Conservation (phyloP, 345 rosid genomes). For the Acer saccharum region DNA sequence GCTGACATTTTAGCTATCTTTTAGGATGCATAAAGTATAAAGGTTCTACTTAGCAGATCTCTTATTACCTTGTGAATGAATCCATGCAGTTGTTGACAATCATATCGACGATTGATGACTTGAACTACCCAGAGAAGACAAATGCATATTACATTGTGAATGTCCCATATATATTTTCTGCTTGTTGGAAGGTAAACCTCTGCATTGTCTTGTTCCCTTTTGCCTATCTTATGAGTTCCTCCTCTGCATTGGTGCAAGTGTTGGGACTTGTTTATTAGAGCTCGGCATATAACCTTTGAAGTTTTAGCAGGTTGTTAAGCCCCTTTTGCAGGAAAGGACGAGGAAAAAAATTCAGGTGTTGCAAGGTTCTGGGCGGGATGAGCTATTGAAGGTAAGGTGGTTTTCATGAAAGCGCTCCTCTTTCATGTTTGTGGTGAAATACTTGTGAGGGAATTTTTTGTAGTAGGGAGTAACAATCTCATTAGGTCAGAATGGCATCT, state of each 20-base stretch:
- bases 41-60: neutral
- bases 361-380: constrained; percentile 78
- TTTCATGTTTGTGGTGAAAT: neutral
- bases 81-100: constrained; percentile 79
- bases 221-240: neutral
- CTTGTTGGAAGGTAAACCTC: constrained; percentile 81
- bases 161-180: constrained; percentile 89
- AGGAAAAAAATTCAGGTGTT: constrained; percentile 78
- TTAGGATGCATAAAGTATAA: neutral
- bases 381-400: constrained; percentile 66
- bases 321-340: constrained; percentile 93
- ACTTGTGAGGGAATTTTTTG: neutral
- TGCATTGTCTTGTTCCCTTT: neutral
- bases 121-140: constrained; percentile 97
- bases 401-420: constrained; percentile 1
- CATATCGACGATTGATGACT: constrained; percentile 84
- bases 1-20: neutral
- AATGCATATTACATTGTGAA: constrained; percentile 83
- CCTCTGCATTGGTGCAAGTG: constrained; percentile 1
- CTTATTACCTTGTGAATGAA: neutral
- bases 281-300: constrained; percentile 11
- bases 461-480: neutral
- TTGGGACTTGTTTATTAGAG: neutral
- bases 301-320: constrained; percentile 77
- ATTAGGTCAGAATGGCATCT: neutral